Evolutionary conservation across 352 stramenopile species (phyloP).

Genomic region (Phytophthora macrochlamydospora): DNA sequence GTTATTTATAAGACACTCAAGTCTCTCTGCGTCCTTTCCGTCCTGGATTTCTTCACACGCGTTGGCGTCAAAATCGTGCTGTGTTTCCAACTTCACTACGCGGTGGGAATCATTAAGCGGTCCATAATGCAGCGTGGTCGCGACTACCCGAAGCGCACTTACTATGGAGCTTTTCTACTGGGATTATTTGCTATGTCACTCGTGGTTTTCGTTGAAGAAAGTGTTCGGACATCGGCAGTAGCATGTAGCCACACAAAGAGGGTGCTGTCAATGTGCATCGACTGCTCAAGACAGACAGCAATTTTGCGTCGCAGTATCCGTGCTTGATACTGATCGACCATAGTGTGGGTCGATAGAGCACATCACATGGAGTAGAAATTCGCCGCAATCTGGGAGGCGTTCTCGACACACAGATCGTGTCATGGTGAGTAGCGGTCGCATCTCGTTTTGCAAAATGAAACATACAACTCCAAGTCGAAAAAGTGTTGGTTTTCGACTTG

Average conservation of each 20-base stretch:
- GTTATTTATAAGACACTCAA: conserved; percentile 25
- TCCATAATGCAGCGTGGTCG: not conserved
- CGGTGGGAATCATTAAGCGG: not conserved
- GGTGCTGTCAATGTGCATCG: conserved; percentile 27
- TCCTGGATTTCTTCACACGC: conserved; percentile 30
- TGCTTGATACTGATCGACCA: not conserved
- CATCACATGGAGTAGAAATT: no score
- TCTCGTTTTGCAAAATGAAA: no score
- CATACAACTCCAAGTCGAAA: no score
- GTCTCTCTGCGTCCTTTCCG: conserved; percentile 28
- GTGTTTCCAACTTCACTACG: conserved; percentile 14
- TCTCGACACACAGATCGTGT: no score
- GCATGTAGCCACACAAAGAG: conserved; percentile 11
- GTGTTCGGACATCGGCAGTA: conserved; percentile 8
- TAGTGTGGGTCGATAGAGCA: not conserved
- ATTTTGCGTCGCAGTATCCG: not conserved
- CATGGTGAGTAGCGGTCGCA: no score
- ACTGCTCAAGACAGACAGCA: conserved; percentile 8
- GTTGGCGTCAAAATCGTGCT: conserved; percentile 30
- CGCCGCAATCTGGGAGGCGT: no score
- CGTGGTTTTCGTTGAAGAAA: conserved; percentile 13
- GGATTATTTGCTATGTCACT: conserved; percentile 16
- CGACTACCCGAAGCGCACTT: conserved; percentile 7
- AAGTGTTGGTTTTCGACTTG: no score
- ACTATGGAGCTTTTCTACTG: conserved; percentile 1